A percentile compares a stretch with the other conserved stretches of the same genome.
Conservation (phyloP, 1,284 basidiomycete genomes). For the Trichosporon inkin region DNA sequence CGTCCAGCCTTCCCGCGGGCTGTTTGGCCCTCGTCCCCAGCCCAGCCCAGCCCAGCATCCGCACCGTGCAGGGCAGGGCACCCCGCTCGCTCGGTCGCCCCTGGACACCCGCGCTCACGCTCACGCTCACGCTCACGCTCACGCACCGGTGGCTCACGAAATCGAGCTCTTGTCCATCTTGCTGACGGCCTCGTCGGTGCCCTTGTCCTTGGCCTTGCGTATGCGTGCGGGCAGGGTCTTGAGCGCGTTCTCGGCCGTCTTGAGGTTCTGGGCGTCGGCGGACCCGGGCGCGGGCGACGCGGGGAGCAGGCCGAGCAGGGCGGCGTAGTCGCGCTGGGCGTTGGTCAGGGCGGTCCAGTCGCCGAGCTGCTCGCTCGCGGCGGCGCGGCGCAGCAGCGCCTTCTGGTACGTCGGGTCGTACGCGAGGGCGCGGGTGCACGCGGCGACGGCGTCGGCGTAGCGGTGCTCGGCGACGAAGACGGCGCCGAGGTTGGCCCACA, state of each 20-base stretch:
- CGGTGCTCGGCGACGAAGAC: constrained; percentile 27
- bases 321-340: constrained; percentile 55
- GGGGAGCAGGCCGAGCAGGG: constrained; percentile 17
- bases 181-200: constrained; percentile 13
- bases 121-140: no score
- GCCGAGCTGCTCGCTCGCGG: constrained; percentile 72
- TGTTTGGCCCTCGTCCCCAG: no score
- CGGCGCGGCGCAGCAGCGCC: constrained; percentile 78
- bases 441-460: constrained; percentile 50
- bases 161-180: constrained; percentile 11
- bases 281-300: background rate
- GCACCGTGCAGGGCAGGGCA: no score
- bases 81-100: no score
- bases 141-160: background rate
- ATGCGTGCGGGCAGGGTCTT: constrained; percentile 17
- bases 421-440: constrained; percentile 59
- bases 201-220: constrained; percentile 6
- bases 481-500: constrained; percentile 45
- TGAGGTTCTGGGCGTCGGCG: constrained; percentile 10
- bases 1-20: no score
- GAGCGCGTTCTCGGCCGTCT: constrained; percentile 11
- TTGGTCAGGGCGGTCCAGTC: constrained; percentile 76
- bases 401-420: constrained; percentile 84
- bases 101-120: no score
- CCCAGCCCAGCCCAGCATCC: no score